Percentiles rank a stretch among this genome's conserved stretches.
Evolutionary conservation across 305 asterid genomes (phyloP).

Genomic region (Fraxinus sp.): DNA sequence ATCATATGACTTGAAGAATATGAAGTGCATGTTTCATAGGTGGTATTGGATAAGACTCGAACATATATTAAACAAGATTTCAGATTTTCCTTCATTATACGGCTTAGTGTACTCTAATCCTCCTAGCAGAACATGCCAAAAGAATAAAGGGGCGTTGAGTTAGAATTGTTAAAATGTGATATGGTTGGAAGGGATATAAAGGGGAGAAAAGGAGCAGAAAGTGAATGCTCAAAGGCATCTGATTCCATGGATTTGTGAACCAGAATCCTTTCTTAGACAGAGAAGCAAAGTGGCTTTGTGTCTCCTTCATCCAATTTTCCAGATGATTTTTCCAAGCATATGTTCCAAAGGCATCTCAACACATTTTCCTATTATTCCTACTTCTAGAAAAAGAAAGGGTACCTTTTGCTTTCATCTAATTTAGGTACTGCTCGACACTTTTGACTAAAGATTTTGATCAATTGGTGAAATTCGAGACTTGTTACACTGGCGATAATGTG

Average conservation of each 20-base stretch:
- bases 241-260: constrained; percentile 29
- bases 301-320: not conserved
- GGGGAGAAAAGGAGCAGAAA: constrained; percentile 19
- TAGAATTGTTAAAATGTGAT: not conserved
- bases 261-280: constrained; percentile 7
- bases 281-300: constrained; percentile 18
- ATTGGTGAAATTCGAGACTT: not conserved
- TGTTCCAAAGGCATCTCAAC: constrained; percentile 23
- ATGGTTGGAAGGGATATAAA: constrained; percentile 2
- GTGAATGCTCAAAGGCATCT: constrained; percentile 30
- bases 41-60: not conserved
- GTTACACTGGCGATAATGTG: not conserved
- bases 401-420: not conserved
- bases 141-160: not conserved
- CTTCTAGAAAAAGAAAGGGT: not conserved
- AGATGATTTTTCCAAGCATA: constrained; percentile 13
- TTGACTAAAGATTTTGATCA: not conserved
- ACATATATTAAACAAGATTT: not conserved
- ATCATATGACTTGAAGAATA: not conserved
- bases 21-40: not conserved
- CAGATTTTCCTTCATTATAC: not conserved
- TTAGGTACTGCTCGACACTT: not conserved
- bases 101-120: not conserved
- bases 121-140: not conserved
- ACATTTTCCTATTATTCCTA: not conserved